Evolutionary conservation across 1,139 yeast genomes (phyloP), one percentile per base, ranked within the genome.

Genomic region (Taphrina populina): DNA sequence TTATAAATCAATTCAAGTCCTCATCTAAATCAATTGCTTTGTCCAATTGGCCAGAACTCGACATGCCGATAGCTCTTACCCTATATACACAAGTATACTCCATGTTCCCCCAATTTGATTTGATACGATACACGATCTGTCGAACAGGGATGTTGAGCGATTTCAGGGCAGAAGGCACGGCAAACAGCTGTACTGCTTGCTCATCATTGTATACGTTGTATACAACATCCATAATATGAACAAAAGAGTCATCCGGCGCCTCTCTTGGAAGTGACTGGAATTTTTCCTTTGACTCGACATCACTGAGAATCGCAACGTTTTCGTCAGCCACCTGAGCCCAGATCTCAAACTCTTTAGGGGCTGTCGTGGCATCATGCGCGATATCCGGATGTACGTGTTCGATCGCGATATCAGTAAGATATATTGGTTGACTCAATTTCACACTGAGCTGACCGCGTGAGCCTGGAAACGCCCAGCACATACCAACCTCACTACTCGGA

Each of bases 381-480:
- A 63, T 62, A n/a, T 63, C 61, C 11, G 61, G 61, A 11, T 63
- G 63, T 2, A 66, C 64, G 56, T 70, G 73, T 34, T 66, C 66
- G 4, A 70, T 41, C 1, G 68, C 66, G 13, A 70, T 58, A 13
- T 67, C 68, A 3, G 67, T 62, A 5, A 67, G 60, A 24, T 46
- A 51, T 19, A 67, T 63, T 8, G 60, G 60, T 4, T 62, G 59
- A 1, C 70, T 66, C 30, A 70, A 60, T 7, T 59, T 49, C 19
- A 70, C 60, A 0, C 66, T 72, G 32, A 70, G 59, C 6, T 57
- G 61, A 8, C 72, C 73, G 11, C 56, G 35, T 2, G 58, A 52
- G 1, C 73, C 72, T 8, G 65, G 61, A 51, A 70, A 65, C 21
- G 73, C 68, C 73, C 73, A 70, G 59, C 73, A 70, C 45, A 62